Conservation (phyloP, 768 basidiomycete genomes). For the Lactifluus hygrophoroides region DNA sequence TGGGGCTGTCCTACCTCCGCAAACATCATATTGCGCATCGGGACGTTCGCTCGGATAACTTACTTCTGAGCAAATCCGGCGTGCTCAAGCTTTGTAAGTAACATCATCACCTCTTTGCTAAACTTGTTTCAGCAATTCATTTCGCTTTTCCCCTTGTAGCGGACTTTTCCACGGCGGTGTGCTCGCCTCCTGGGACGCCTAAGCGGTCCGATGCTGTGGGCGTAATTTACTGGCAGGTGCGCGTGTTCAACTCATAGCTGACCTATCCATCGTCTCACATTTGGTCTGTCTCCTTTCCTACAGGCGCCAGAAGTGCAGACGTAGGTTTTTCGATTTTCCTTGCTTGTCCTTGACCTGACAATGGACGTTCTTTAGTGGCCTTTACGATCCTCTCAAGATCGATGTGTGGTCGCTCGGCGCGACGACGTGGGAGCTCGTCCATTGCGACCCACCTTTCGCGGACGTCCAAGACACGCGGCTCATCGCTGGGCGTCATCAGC, state of each 20-base stretch:
- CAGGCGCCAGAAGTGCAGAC: slow-evolving; percentile 67
- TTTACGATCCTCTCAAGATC: slow-evolving; percentile 19
- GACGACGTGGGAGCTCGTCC: slow-evolving; percentile 19
- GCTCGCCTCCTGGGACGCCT: slow-evolving; percentile 43
- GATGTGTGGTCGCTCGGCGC: slow-evolving; percentile 22
- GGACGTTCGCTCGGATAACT: slow-evolving; percentile 77
- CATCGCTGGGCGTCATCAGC: slow-evolving; percentile 3
- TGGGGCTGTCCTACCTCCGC: slow-evolving; percentile 59
- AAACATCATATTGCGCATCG: slow-evolving; percentile 66
- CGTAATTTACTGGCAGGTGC: slow-evolving; percentile 73
- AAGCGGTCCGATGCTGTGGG: slow-evolving; percentile 53
- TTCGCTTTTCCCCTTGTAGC: slow-evolving; percentile 29
- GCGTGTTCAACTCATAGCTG: slow-evolving; percentile 13
- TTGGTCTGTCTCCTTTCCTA: background rate
- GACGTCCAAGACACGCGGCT: slow-evolving; percentile 17
- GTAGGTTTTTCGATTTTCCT: slow-evolving; percentile 33
- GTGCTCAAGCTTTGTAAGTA: slow-evolving; percentile 60
- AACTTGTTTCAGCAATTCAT: background rate
- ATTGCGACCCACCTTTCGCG: slow-evolving; percentile 16
- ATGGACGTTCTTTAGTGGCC: background rate
- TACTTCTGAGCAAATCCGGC: slow-evolving; percentile 61
- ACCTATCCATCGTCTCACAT: background rate
- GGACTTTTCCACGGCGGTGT: slow-evolving; percentile 74
- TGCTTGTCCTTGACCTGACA: background rate
- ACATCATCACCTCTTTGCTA: background rate